A percentile compares a stretch with the other conserved stretches of the same genome.
Evolutionary conservation across 1,139 yeast genomes (phyloP).

Genomic region (Taphrina confusa): DNA sequence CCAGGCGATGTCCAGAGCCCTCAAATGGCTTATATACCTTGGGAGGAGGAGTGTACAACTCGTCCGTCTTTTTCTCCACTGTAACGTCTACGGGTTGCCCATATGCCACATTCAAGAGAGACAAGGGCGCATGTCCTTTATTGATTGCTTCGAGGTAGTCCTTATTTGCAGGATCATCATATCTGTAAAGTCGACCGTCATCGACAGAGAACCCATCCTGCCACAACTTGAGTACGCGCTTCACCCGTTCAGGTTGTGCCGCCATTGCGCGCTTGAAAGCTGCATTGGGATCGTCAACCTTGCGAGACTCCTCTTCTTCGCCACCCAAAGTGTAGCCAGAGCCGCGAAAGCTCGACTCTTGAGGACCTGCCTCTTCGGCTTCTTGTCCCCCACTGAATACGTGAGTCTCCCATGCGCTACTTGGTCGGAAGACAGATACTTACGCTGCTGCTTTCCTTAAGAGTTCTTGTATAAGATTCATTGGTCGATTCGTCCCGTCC

Average conservation of each 20-base stretch:
- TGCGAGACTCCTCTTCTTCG: slow-evolving; percentile 50
- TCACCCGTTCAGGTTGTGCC: slow-evolving; percentile 56
- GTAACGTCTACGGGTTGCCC: slow-evolving; percentile 97
- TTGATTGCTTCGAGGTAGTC: slow-evolving; percentile 75
- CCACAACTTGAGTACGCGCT: slow-evolving; percentile 88
- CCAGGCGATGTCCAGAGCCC: slow-evolving; percentile 86
- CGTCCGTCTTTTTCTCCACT: slow-evolving; percentile 77
- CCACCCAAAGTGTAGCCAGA: slow-evolving; percentile 82
- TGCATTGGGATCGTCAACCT: slow-evolving; percentile 44
- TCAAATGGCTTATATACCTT: slow-evolving; percentile 67
- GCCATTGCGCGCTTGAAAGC: slow-evolving; percentile 26
- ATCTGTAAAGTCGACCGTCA: slow-evolving; percentile 79
- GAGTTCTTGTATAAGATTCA: slow-evolving; percentile 57
- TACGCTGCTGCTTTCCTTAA: slow-evolving; percentile 57
- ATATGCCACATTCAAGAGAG: slow-evolving; percentile 73
- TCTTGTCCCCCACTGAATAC: slow-evolving; percentile 46
- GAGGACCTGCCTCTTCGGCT: slow-evolving; percentile 46
- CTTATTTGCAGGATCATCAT: slow-evolving; percentile 86
- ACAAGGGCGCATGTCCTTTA: slow-evolving; percentile 90
- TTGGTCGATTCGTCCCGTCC: slow-evolving; percentile 22
- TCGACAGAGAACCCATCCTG: slow-evolving; percentile 94
- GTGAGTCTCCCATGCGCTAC: slow-evolving; percentile 41
- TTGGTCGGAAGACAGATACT: slow-evolving; percentile 51
- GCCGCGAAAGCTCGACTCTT: slow-evolving; percentile 55
- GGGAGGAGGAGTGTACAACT: slow-evolving; percentile 76